Evolutionary conservation across 129 eudicot species (phyloP).

Genomic region (Glebionis coronaria): DNA sequence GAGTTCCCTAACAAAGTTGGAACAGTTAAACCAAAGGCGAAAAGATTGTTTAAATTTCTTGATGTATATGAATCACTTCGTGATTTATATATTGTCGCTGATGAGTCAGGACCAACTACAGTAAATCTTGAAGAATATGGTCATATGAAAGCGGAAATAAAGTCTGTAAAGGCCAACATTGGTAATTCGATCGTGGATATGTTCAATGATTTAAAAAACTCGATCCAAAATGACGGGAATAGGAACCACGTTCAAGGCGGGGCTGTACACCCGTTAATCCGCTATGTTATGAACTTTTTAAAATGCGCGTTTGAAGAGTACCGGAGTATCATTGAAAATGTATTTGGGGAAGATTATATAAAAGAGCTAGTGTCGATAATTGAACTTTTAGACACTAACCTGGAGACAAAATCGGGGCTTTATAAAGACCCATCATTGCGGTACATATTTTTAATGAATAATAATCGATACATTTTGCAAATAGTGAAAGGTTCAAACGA

Average conservation of each 20-base stretch:
- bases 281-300: conserved; percentile 70
- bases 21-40: conserved; percentile 53
- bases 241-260: conserved; percentile 64
- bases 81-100: conserved; percentile 24
- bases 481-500: conserved; percentile 56
- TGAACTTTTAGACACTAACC: conserved; percentile 52
- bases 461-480: conserved; percentile 62
- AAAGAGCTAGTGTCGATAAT: conserved; percentile 39
- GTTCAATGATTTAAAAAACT: conserved; percentile 56
- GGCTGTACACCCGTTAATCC: conserved; percentile 76
- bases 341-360: conserved; percentile 34
- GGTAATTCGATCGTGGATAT: conserved; percentile 54
- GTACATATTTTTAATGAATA: conserved; percentile 81
- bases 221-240: conserved; percentile 48
- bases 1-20: conserved; percentile 55
- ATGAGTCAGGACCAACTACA: conserved; percentile 11
- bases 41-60: conserved; percentile 64
- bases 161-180: conserved; percentile 25
- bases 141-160: conserved; percentile 45
- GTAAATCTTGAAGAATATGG: conserved; percentile 17
- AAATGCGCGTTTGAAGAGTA: conserved; percentile 62
- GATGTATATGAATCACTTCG: conserved; percentile 65
- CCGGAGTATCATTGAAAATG: conserved; percentile 41
- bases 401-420: conserved; percentile 50
- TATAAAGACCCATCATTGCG: conserved; percentile 62